Evolutionary conservation across 179 eudicot species (phyloP), one percentile per base, ranked within the genome.

Genomic region (Amaranthus tricolor): DNA sequence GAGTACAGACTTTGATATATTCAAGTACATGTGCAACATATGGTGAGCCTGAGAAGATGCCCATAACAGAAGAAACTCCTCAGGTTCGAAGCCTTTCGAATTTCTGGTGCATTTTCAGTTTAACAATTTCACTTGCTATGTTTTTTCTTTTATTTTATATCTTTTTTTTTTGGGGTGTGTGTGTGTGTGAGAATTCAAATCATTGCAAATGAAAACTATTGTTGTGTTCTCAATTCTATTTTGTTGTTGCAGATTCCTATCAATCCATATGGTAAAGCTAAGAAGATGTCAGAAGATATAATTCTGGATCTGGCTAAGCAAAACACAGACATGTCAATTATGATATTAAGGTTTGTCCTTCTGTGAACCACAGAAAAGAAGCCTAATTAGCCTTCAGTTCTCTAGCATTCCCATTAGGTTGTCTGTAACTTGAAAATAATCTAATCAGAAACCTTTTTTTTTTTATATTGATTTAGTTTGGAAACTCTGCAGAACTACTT

Each of bases 11-110:
- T 54, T 80, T 94, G 63, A 92, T 94, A 79, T 94, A 94, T 83
- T 94, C 98, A 55, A 94, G 98, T 83, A 94, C 98, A 47, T 94
- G 98, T 80, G 98, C 97, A 11, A 94, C 98, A 14, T 94, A 94
- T 73, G 98, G 98, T 59, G 98, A 94, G 74, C 98, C 98, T 68
- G 89, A 91, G 74, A 85, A 83, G 78, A 94, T 94, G 98, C 98
- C 98, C 44, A 94, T 94, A 77, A 89, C 95, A 56, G 98, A 94
- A 84, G 88, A 75, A 80, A 94, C 98, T 71, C 97, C 94, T 7
- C 97, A 94, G 94, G 98, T 94, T 71, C 82, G 59, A 31, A 58
- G 59, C 62, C n/a, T 44, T 6, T 56, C 47, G 50, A 74, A 57
- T 40, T 69, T 68, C 21, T 58, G 14, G 15, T 48, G 55, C 66